Evolutionary conservation across 2,329 filamentous ascomycete genomes (phyloP).

Genomic region (Geosmithia flava): DNA sequence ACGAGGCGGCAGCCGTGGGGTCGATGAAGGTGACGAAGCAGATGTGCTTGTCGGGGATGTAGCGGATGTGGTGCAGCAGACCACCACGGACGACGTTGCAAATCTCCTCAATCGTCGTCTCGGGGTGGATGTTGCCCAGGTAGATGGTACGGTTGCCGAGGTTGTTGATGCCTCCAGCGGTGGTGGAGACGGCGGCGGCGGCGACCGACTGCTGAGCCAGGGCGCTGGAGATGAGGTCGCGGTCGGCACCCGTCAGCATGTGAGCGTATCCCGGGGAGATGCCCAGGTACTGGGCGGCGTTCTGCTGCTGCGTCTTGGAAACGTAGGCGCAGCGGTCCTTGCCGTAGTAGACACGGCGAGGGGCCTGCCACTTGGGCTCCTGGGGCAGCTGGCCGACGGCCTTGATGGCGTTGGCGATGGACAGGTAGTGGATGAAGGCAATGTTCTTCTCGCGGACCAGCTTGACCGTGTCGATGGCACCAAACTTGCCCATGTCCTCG

Average conservation of each 20-base stretch:
- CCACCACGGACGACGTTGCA: constrained; percentile 97
- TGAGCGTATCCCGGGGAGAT: constrained; percentile 96
- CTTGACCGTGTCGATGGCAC: constrained; percentile 93
- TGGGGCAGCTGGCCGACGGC: constrained; percentile 92
- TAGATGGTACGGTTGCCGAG: constrained; percentile 96
- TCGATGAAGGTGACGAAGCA: constrained; percentile 99
- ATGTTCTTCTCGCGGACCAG: constrained; percentile 97
- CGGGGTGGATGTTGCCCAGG: constrained; percentile 94
- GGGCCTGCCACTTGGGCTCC: constrained; percentile 92
- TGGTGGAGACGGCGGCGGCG: constrained; percentile 90
- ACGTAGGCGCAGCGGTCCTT: constrained; percentile 98
- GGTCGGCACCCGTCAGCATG: constrained; percentile 89
- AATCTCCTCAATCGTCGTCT: constrained; percentile 98
- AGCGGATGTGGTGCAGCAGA: constrained; percentile 92
- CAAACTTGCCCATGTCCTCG: constrained; percentile 92
- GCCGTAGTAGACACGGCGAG: constrained; percentile 93
- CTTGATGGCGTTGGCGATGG: constrained; percentile 97
- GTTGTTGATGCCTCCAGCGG: constrained; percentile 93
- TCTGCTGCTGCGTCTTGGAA: constrained; percentile 98
- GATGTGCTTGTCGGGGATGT: constrained; percentile 99
- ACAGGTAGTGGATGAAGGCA: constrained; percentile 94
- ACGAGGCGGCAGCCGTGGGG: constrained; percentile 91
- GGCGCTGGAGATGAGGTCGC: constrained; percentile 91
- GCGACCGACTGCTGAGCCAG: constrained; percentile 96
- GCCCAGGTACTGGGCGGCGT: constrained; percentile 92